Conservation (phyloP, 2,329 filamentous ascomycete species). For the Eutypa lata region DNA sequence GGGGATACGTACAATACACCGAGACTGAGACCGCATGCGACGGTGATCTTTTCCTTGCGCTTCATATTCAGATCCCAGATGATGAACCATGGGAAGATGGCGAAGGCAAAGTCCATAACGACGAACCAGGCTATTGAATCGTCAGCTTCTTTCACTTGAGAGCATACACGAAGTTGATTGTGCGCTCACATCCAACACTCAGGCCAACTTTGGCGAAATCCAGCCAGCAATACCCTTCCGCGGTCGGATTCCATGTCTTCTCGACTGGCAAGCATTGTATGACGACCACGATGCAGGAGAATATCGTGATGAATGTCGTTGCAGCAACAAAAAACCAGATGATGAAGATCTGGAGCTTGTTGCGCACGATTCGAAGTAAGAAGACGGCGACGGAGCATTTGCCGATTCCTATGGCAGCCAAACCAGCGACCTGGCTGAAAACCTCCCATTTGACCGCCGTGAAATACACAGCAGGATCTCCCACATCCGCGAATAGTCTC, state of each 20-base stretch:
- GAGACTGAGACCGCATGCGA: conserved; percentile 39
- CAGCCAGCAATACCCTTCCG: conserved; percentile 7
- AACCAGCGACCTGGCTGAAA: conserved; percentile 6
- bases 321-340: not conserved
- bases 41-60: conserved; percentile 41
- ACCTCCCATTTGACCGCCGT: conserved; percentile 9
- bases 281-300: conserved; percentile 3
- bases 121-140: conserved; percentile 12
- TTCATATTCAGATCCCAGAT: conserved; percentile 44
- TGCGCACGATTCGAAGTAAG: conserved; percentile 12
- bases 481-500: conserved; percentile 4
- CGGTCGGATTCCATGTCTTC: conserved; percentile 7
- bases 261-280: conserved; percentile 10
- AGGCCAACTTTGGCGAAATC: conserved; percentile 8
- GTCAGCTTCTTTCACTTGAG: not conserved
- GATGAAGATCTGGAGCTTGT: conserved; percentile 3
- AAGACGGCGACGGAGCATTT: conserved; percentile 13
- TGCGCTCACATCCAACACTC: conserved; percentile 3
- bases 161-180: not conserved
- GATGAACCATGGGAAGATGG: conserved; percentile 40
- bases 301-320: conserved; percentile 2
- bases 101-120: conserved; percentile 36
- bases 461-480: conserved; percentile 3
- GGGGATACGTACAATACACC: conserved; percentile 35
- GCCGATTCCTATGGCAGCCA: conserved; percentile 9